Conservation (phyloP, 2,329 filamentous ascomycete species). For the Grosmannia huntii region DNA sequence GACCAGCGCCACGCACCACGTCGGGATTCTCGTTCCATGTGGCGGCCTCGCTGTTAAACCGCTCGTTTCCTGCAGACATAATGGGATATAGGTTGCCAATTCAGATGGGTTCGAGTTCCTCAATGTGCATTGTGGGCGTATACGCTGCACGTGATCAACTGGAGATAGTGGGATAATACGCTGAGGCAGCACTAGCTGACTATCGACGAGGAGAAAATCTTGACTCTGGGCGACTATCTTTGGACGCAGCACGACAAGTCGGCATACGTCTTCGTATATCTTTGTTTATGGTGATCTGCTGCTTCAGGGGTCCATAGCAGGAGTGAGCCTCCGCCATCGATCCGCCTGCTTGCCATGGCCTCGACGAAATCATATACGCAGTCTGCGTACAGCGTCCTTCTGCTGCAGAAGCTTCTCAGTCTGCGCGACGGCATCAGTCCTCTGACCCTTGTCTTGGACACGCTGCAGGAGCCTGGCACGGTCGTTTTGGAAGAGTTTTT, state of each 20-base stretch:
- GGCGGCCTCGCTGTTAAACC: constrained; percentile 42
- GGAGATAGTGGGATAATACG: background rate
- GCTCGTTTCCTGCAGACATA: constrained; percentile 21
- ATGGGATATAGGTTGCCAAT: background rate
- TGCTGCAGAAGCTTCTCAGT: constrained; percentile 17
- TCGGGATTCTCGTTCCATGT: constrained; percentile 41
- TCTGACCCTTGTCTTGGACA: constrained; percentile 32
- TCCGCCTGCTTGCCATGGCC: constrained; percentile 9
- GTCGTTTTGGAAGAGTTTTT: constrained; percentile 64
- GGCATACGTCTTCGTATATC: background rate
- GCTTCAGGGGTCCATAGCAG: background rate
- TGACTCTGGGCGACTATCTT: background rate
- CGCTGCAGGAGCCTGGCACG: constrained; percentile 64
- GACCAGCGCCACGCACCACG: constrained; percentile 29
- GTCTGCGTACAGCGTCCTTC: constrained; percentile 15
- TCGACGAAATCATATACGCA: constrained; percentile 13
- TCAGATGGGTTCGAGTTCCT: too few species aligned
- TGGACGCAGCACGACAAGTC: background rate
- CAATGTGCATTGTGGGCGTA: too few species aligned
- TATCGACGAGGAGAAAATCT: background rate
- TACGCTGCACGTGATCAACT: background rate
- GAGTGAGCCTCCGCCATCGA: background rate
- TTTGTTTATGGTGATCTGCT: background rate
- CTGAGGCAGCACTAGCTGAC: background rate
- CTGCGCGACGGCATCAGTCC: constrained; percentile 23